phyloP scores from a whole-genome alignment of 768 basidiomycete genomes.

The Antrodiella citrinella region DNA sequence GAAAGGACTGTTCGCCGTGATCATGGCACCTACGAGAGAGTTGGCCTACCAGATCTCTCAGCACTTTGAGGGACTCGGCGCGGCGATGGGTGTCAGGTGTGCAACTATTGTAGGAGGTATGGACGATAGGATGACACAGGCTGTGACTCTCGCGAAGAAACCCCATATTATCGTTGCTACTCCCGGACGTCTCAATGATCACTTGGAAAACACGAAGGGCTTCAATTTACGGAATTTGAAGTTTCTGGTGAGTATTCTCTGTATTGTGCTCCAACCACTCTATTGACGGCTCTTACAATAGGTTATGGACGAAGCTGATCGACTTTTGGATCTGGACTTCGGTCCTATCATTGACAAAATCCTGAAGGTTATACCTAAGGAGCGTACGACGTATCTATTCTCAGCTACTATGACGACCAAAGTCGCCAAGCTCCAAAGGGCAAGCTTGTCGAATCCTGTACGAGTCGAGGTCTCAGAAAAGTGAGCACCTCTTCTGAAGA shows the following conservation, averaged over 20 bases:
- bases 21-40: conserved; percentile 96
- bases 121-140: conserved; percentile 76
- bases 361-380: conserved; percentile 88
- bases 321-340: conserved; percentile 94
- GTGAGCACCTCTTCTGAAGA: conserved; percentile 34
- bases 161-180: conserved; percentile 96
- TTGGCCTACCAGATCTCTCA: conserved; percentile 98
- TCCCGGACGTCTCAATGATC: conserved; percentile 87
- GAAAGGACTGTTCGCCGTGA: conserved; percentile 84
- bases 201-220: conserved; percentile 95
- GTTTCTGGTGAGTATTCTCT: conserved; percentile 62
- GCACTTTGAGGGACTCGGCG: conserved; percentile 87
- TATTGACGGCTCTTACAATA: conserved; percentile 22
- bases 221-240: conserved; percentile 81
- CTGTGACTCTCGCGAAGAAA: conserved; percentile 85
- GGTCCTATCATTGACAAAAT: conserved; percentile 94
- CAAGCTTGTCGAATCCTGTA: conserved; percentile 89
- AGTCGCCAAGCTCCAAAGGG: conserved; percentile 91
- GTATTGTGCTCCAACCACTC: not conserved
- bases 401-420: conserved; percentile 99
- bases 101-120: conserved; percentile 93
- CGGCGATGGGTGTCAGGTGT: conserved; percentile 87
- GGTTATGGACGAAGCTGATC: conserved; percentile 98
- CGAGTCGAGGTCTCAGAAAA: conserved; percentile 90
- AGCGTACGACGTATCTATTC: conserved; percentile 92